These are phyloP conservation scores for Moniliophthora roreri DNA, from an alignment of 1,284 basidiomycete species.

Conservation along the genomic window DNA sequence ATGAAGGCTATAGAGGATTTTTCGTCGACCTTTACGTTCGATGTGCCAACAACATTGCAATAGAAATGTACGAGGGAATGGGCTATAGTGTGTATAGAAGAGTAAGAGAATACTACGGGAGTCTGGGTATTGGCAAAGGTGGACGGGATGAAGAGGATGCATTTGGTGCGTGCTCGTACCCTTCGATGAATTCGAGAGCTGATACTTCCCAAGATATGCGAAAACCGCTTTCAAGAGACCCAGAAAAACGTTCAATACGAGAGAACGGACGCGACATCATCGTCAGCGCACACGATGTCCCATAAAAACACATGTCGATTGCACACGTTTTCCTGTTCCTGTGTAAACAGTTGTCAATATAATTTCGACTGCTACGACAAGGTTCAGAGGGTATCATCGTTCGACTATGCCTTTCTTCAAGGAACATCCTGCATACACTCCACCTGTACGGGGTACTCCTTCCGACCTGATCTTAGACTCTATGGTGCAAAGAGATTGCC, in stretches of 20 bases:
- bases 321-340: too few relatives aligned
- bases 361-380: too few relatives aligned
- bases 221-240: constrained; percentile 74
- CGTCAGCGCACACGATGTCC: constrained; percentile 68
- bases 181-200: constrained; percentile 4
- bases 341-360: too few relatives aligned
- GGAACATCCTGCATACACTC: too few relatives aligned
- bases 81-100: constrained; percentile 87
- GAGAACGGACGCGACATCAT: constrained; percentile 72
- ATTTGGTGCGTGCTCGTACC: constrained; percentile 67
- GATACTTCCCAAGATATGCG: constrained; percentile 71
- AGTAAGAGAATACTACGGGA: constrained; percentile 86
- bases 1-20: constrained; percentile 72
- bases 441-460: too few relatives aligned
- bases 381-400: too few relatives aligned
- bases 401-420: too few relatives aligned
- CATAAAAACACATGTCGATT: constrained; percentile 39
- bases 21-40: constrained; percentile 93
- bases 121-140: constrained; percentile 63
- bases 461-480: too few relatives aligned
- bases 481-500: too few relatives aligned
- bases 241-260: constrained; percentile 61
- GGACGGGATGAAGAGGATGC: constrained; percentile 86
- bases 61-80: constrained; percentile 83
- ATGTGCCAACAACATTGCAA: constrained; percentile 75